Conservation (phyloP, 495 filamentous ascomycete genomes). For the Cryomyces minteri region DNA sequence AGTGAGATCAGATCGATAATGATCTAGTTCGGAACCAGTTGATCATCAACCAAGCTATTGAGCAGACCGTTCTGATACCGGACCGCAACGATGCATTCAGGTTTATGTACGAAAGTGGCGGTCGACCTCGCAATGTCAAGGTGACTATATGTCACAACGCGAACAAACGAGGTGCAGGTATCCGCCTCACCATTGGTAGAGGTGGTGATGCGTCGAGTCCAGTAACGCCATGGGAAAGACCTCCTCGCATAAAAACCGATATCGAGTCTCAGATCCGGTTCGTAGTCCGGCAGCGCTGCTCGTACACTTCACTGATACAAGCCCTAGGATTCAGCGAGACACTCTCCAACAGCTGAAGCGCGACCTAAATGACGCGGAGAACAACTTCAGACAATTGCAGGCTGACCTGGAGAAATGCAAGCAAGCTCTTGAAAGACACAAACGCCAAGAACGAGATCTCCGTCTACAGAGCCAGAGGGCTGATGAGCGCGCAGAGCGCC, state of each 20-base stretch:
- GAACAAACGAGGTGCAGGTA: slow-evolving; percentile 37
- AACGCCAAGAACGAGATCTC: slow-evolving; percentile 27
- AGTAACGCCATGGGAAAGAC: slow-evolving; percentile 28
- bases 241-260: slow-evolving; percentile 68
- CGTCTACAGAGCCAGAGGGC: slow-evolving; percentile 37
- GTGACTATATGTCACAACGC: slow-evolving; percentile 47
- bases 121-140: slow-evolving; percentile 47
- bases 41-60: slow-evolving; percentile 66
- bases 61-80: slow-evolving; percentile 67
- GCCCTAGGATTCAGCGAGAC: slow-evolving; percentile 25
- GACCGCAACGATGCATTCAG: slow-evolving; percentile 42
- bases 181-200: slow-evolving; percentile 19
- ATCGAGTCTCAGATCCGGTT: slow-evolving; percentile 45
- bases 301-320: background rate
- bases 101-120: slow-evolving; percentile 40
- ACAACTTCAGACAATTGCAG: slow-evolving; percentile 24
- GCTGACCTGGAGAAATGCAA: slow-evolving; percentile 16
- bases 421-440: slow-evolving; percentile 24
- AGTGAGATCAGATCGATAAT: slow-evolving; percentile 45
- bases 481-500: slow-evolving; percentile 35
- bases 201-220: slow-evolving; percentile 33
- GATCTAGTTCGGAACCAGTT: slow-evolving; percentile 58
- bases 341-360: slow-evolving; percentile 15
- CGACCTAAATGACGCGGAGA: slow-evolving; percentile 8
- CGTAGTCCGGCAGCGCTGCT: background rate